Conservation (phyloP, 495 filamentous ascomycete genomes). For the Aspergillus haitiensis region DNA sequence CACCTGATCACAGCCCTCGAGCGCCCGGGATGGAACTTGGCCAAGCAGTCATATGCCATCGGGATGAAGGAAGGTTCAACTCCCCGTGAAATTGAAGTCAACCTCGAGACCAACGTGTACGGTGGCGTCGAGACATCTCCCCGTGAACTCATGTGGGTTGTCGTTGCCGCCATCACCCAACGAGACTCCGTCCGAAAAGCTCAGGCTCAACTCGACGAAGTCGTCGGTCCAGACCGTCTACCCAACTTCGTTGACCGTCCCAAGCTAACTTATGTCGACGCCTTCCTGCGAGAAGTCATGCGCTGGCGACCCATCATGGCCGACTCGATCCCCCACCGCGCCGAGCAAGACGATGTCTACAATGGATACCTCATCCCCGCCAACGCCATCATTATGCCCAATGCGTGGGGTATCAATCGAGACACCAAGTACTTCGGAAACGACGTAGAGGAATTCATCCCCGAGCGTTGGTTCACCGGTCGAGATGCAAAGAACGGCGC, state of each 20-base stretch:
- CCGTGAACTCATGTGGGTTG: not conserved
- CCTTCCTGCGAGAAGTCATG: constrained; percentile 7
- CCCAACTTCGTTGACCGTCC: constrained; percentile 10
- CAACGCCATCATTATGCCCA: not conserved
- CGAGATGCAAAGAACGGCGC: not conserved
- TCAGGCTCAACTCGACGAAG: not conserved
- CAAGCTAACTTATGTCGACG: constrained; percentile 7
- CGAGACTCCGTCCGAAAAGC: not conserved
- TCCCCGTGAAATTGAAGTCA: not conserved
- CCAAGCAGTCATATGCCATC: not conserved
- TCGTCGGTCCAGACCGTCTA: not conserved
- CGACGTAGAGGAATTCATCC: constrained; percentile 3
- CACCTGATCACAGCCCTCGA: not conserved
- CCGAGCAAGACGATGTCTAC: not conserved
- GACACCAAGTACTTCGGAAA: constrained; percentile 2
- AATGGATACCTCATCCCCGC: constrained; percentile 10
- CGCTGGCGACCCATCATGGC: constrained; percentile 12
- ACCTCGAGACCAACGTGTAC: not conserved
- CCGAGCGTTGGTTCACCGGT: not conserved
- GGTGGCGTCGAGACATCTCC: not conserved
- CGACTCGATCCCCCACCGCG: not conserved
- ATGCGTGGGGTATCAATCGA: constrained; percentile 4
- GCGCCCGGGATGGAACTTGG: not conserved
- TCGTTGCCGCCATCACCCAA: not conserved
- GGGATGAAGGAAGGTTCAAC: not conserved